Evolutionary conservation across 768 basidiomycete species (phyloP).

Genomic region (Rhizopogon sp.): DNA sequence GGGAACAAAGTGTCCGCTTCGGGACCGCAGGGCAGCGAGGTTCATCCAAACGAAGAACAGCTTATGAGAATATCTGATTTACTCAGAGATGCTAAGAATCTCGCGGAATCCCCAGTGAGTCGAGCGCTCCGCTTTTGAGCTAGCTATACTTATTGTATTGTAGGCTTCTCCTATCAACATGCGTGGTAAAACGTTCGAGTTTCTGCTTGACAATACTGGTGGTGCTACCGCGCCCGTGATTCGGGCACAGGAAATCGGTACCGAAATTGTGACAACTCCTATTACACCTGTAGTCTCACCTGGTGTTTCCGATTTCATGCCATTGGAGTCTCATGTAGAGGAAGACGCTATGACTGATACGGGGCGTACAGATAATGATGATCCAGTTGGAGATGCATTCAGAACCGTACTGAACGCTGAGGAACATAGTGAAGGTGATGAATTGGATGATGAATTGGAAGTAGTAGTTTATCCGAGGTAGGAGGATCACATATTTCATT

Average conservation of each 20-base stretch:
- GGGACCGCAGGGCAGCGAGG: conserved; percentile 31
- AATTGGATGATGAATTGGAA: conserved; percentile 44
- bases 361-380: conserved; percentile 71
- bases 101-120: conserved; percentile 56
- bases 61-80: conserved; percentile 91
- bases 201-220: background rate
- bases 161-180: conserved; percentile 22
- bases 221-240: background rate
- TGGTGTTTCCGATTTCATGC: background rate
- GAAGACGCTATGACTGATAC: conserved; percentile 66
- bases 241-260: background rate
- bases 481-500: conserved; percentile 5
- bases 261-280: background rate
- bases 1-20: conserved; percentile 16
- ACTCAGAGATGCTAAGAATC: conserved; percentile 58
- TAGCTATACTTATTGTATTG: conserved; percentile 9
- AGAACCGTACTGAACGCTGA: conserved; percentile 39
- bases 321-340: conserved; percentile 28
- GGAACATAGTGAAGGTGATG: conserved; percentile 38
- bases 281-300: background rate
- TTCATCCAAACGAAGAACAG: conserved; percentile 93
- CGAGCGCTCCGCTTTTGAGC: background rate
- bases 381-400: conserved; percentile 71
- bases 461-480: conserved; percentile 77
- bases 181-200: conserved; percentile 15